A percentile compares a stretch with the other conserved stretches of the same genome.
These are phyloP conservation scores for Pachysandra terminalis DNA, from an alignment of 164 flowering plant genomes.

Conservation along the genomic window DNA sequence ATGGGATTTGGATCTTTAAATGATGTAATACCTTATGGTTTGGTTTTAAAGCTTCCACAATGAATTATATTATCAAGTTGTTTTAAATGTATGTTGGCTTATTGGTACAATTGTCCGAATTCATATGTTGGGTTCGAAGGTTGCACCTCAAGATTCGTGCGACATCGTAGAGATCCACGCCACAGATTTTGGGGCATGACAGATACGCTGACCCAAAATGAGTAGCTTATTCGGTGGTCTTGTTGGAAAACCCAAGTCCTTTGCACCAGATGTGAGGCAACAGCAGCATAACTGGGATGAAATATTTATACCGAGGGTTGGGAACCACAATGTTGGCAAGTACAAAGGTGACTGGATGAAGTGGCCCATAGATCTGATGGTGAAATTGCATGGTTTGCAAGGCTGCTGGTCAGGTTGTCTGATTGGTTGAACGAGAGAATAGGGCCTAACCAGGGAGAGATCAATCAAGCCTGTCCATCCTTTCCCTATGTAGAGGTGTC, in stretches of 20 bases:
- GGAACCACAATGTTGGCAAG: constrained; percentile 37
- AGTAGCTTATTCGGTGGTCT: constrained; percentile 49
- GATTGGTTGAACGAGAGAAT: constrained; percentile 58
- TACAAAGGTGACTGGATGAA: constrained; percentile 94
- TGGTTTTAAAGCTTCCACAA: too few species aligned
- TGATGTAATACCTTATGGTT: too few species aligned
- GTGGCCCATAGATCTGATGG: constrained; percentile 69
- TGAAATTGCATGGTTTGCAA: constrained; percentile 86
- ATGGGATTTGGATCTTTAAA: too few species aligned
- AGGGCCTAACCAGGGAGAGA: constrained; percentile 41
- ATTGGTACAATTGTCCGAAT: too few species aligned
- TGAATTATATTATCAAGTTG: too few species aligned
- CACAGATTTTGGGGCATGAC: too few species aligned
- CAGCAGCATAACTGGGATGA: constrained; percentile 44
- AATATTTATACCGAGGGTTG: constrained; percentile 68
- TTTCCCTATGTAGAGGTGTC: constrained; percentile 46
- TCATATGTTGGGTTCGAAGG: too few species aligned
- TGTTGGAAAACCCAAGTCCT: constrained; percentile 19
- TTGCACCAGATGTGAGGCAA: constrained; percentile 22
- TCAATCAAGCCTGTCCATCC: constrained; percentile 11
- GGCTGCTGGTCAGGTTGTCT: constrained; percentile 55
- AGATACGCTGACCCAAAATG: constrained; percentile 38
- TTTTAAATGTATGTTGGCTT: too few species aligned
- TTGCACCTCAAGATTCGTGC: too few species aligned
- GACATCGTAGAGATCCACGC: too few species aligned